Evolutionary conservation across 805 yeast species (phyloP).

Genomic region (Schizosaccharomyces cryophilus): DNA sequence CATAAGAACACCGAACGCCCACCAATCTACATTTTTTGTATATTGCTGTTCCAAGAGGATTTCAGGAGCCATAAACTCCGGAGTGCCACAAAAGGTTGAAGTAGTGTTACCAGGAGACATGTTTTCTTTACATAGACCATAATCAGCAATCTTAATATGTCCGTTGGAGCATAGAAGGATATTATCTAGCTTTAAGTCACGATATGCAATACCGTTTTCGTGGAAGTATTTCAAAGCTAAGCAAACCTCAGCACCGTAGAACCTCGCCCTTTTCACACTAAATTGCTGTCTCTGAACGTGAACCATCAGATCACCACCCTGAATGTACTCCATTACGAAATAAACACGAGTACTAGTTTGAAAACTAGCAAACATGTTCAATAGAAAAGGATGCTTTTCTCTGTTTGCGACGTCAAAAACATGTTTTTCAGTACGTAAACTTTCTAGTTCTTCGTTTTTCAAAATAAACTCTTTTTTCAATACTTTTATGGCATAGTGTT

Average conservation of each 20-base stretch:
- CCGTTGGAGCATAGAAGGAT: constrained; percentile 72
- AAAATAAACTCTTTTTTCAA: constrained; percentile 86
- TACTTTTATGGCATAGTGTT: constrained; percentile 83
- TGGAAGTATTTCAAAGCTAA: constrained; percentile 81
- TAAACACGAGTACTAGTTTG: constrained; percentile 93
- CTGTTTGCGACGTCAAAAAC: constrained; percentile 65
- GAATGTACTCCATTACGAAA: constrained; percentile 95
- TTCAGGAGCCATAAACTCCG: constrained; percentile 97
- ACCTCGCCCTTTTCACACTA: constrained; percentile 81
- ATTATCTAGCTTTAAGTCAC: constrained; percentile 89
- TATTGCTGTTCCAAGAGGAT: constrained; percentile 79
- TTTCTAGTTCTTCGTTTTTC: constrained; percentile 86
- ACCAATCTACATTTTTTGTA: constrained; percentile 92
- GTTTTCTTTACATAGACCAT: constrained; percentile 85
- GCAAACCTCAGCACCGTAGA: constrained; percentile 89
- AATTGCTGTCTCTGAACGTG: constrained; percentile 85
- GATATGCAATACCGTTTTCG: constrained; percentile 82
- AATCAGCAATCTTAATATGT: constrained; percentile 89
- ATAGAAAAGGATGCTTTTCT: constrained; percentile 75
- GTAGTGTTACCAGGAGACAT: constrained; percentile 74
- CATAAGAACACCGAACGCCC: constrained; percentile 94
- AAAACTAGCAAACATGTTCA: constrained; percentile 81
- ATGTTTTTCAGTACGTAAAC: constrained; percentile 80
- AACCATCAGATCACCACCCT: constrained; percentile 98
- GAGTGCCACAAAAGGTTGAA: constrained; percentile 93